Evolutionary conservation across 2,329 filamentous ascomycete species (phyloP).

Genomic region (Davidsoniella neocaledoniae): DNA sequence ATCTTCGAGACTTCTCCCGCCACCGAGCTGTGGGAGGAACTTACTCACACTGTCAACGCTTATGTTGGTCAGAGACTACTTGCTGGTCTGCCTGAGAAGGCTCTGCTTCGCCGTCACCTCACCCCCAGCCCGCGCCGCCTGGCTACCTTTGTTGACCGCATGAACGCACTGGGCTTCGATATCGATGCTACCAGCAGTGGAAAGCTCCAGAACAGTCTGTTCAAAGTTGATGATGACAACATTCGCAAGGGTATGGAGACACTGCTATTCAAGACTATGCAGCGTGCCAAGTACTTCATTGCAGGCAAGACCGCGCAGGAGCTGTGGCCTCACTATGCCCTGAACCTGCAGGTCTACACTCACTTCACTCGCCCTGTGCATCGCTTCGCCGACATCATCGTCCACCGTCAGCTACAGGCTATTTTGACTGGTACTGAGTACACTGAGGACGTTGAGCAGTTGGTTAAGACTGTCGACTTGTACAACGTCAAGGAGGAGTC

Average conservation of each 20-base stretch:
- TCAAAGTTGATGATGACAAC: conserved; percentile 77
- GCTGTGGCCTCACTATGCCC: conserved; percentile 71
- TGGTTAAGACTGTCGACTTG: conserved; percentile 83
- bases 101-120: conserved; percentile 72
- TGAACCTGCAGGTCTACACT: conserved; percentile 88
- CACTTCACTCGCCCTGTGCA: conserved; percentile 94
- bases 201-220: conserved; percentile 81
- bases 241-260: conserved; percentile 98
- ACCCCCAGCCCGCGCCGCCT: conserved; percentile 77
- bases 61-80: conserved; percentile 75
- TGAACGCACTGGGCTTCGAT: conserved; percentile 79
- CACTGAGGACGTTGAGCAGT: conserved; percentile 68
- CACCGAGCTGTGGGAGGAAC: conserved; percentile 86
- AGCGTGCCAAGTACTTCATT: conserved; percentile 88
- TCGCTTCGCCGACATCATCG: conserved; percentile 85
- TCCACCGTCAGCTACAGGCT: conserved; percentile 85
- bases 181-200: conserved; percentile 84
- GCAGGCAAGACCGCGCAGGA: conserved; percentile 62
- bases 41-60: conserved; percentile 82
- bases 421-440: conserved; percentile 74
- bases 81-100: conserved; percentile 72
- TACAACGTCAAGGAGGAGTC: conserved; percentile 99
- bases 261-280: conserved; percentile 84
- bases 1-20: conserved; percentile 83
- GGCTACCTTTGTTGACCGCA: conserved; percentile 79